Evolutionary conservation across 306 rosid genomes (phyloP).

Genomic region (Prunus fruticosa): DNA sequence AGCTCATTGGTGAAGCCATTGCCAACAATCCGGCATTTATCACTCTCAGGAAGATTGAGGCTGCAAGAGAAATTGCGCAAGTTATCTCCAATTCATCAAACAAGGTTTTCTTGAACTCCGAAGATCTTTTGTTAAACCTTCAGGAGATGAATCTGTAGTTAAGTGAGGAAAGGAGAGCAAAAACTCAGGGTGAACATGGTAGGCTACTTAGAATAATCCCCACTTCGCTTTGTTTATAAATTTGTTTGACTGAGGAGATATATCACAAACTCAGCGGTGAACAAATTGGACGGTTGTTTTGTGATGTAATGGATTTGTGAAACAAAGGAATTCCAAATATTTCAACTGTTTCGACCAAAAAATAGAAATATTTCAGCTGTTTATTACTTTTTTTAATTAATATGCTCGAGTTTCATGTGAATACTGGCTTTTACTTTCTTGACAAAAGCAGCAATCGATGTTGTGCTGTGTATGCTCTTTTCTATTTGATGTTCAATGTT

Average conservation of each 20-base stretch:
- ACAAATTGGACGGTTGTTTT: neutral
- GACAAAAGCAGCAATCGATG: neutral
- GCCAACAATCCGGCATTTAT: slow-evolving; percentile 84
- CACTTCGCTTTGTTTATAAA: neutral
- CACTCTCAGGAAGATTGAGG: slow-evolving; percentile 85
- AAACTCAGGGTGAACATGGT: neutral
- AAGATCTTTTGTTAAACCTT: slow-evolving; percentile 71
- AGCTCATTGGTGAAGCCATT: slow-evolving; percentile 76
- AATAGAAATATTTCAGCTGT: neutral
- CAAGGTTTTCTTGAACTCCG: slow-evolving; percentile 61
- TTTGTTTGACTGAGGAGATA: neutral
- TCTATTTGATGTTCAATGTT: neutral
- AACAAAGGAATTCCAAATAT: neutral
- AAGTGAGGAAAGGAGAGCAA: slow-evolving; percentile 23
- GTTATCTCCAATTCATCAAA: slow-evolving; percentile 60
- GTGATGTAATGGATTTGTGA: neutral
- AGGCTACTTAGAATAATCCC: neutral
- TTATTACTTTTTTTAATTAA: neutral
- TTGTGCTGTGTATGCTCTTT: neutral
- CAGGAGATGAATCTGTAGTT: slow-evolving; percentile 54
- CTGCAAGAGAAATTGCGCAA: slow-evolving; percentile 78
- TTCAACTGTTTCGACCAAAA: neutral
- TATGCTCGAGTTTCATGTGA: neutral
- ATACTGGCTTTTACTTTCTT: too few species aligned
- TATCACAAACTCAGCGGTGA: neutral